Evolutionary conservation across 129 eudicot species (phyloP), one percentile per base, ranked within the genome.

Genomic region (Artemisia argyi): DNA sequence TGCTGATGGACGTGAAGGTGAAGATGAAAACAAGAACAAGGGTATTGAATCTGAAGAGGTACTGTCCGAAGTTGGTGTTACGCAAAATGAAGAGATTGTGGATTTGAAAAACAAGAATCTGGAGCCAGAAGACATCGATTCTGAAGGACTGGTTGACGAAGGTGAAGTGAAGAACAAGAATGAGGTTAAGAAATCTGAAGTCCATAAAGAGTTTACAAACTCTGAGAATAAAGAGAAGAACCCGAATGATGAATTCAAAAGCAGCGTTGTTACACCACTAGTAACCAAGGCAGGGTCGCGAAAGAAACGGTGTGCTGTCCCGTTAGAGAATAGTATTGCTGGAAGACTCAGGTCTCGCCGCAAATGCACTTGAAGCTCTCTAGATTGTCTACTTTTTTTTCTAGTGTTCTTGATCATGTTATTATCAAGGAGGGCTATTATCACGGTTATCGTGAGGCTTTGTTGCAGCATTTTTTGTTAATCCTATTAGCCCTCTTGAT

Each of bases 271-370:
- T 1, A 39, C 46, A 39, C 46, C 85, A 10, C 61, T 64, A 26
- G 70, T 71, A 66, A 73, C 56, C 20, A 72, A 61, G 66, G 62
- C 81, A 22, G 77, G 56, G 28, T 76, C 89, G 17, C 63, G 73
- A 74, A 77, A 70, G 83, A 82, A 79, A 67, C 71, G 80, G 0
- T 15, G 10, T 39, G 44, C 3, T 14, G 61, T 54, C 7, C 51
- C 16, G 22, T 17, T 76, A 17, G 96, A 83, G 65, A 85, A 74
- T 68, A 81, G 89, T 56, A 81, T 76, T 54, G 89, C 84, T 15
- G 70, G 77, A 75, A 78, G 86, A 71, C 79, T 85, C 14, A 78
- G 86, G 74, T 76, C 75, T 42, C 65, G 89, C 65, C 67, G 68
- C 30, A 65, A 17, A n/a, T 55, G 80, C 69, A 13, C 61, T 39